Evolutionary conservation across 2,329 filamentous ascomycete species (phyloP).

Genomic region (Sarocladium strictum): DNA sequence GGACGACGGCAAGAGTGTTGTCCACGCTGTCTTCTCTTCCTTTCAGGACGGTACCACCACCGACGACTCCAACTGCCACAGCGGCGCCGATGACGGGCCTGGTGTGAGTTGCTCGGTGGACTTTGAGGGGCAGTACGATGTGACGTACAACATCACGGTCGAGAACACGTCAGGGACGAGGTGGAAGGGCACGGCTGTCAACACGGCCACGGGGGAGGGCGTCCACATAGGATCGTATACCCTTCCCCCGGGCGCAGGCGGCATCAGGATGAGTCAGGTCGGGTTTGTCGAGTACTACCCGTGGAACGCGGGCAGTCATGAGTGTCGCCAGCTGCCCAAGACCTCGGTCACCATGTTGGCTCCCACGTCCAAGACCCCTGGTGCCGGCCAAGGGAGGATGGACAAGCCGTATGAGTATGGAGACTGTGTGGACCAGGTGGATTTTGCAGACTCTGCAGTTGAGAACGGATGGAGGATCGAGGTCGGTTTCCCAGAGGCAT

Average conservation of each 20-base stretch:
- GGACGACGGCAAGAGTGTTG: conserved; percentile 12
- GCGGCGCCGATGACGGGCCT: conserved; percentile 21
- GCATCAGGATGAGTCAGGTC: conserved; percentile 11
- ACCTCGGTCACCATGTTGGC: conserved; percentile 13
- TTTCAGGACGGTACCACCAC: conserved; percentile 15
- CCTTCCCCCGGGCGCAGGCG: conserved; percentile 13
- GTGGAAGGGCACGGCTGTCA: conserved; percentile 18
- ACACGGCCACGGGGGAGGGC: conserved; percentile 11
- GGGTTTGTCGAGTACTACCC: conserved; percentile 20
- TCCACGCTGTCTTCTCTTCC: conserved; percentile 18
- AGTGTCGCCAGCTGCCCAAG: conserved; percentile 15
- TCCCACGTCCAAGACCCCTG: conserved; percentile 13
- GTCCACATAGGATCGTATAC: conserved; percentile 16
- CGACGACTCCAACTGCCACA: conserved; percentile 15
- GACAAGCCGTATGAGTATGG: conserved; percentile 16
- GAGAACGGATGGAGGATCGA: conserved; percentile 11
- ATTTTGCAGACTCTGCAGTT: not conserved
- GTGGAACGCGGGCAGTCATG: conserved; percentile 14
- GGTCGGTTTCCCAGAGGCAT: conserved; percentile 10
- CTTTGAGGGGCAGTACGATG: conserved; percentile 13
- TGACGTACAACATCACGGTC: conserved; percentile 16
- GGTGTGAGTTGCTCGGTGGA: conserved; percentile 17
- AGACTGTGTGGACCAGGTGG: conserved; percentile 13
- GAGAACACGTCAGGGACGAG: conserved; percentile 13
- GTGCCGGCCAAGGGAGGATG: conserved; percentile 13